Percentiles rank a stretch among this genome's conserved stretches.
phyloP scores from a whole-genome alignment of 805 yeast species.

The Metschnikowia baotianmanensis region DNA sequence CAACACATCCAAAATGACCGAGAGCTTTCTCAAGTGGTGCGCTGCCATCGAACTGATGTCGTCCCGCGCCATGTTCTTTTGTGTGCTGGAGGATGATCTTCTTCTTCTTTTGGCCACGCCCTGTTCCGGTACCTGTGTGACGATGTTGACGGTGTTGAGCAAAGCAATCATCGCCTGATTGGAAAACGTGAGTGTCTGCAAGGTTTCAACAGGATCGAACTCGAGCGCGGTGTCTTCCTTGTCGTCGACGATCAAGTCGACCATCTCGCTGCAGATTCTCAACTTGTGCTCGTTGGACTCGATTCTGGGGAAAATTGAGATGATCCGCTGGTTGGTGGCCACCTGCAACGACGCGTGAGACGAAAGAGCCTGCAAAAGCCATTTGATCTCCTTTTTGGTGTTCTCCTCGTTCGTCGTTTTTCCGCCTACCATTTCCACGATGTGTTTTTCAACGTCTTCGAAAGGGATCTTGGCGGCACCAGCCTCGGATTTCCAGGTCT shows the following conservation, averaged over 20 bases:
- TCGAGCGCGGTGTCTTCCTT: conserved; percentile 20
- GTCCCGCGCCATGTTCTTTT: conserved; percentile 69
- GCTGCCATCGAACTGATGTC: conserved; percentile 75
- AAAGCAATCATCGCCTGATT: conserved; percentile 57
- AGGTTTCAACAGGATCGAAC: conserved; percentile 42
- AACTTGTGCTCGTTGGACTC: conserved; percentile 54
- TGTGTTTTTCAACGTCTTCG: conserved; percentile 50
- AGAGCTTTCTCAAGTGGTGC: conserved; percentile 70
- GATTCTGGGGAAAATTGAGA: conserved; percentile 54
- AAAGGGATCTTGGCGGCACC: conserved; percentile 48
- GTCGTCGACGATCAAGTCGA: conserved; percentile 55
- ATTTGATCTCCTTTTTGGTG: conserved; percentile 50
- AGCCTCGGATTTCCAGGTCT: conserved; percentile 44
- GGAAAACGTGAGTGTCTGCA: conserved; percentile 54
- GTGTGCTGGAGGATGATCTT: conserved; percentile 76
- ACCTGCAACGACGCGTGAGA: conserved; percentile 30
- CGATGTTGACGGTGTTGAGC: conserved; percentile 58
- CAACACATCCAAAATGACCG: conserved; percentile 75
- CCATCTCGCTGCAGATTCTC: conserved; percentile 46
- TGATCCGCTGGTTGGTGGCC: conserved; percentile 49
- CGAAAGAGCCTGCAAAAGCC: conserved; percentile 52
- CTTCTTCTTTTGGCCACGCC: conserved; percentile 71
- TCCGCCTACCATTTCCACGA: conserved; percentile 59
- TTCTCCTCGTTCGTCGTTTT: conserved; percentile 49
- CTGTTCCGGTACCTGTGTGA: conserved; percentile 44